Conservation (phyloP, 2,329 filamentous ascomycete species). For the Ceratocystis colombiana region DNA sequence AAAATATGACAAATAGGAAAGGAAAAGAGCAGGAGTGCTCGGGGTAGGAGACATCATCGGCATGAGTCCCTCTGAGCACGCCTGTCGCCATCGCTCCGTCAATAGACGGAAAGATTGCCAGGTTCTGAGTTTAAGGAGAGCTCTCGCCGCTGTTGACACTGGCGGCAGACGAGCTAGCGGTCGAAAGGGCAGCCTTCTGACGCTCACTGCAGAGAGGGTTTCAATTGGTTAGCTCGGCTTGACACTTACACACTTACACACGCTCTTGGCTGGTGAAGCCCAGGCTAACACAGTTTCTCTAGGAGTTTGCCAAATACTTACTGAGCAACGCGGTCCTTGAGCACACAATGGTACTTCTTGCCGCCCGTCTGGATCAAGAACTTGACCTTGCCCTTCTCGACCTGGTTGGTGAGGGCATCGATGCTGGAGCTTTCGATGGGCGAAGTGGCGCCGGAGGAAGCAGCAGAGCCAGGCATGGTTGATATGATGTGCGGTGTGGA, state of each 20-base stretch:
- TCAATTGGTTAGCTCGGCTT: slow-evolving; percentile 6
- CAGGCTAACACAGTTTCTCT: neutral
- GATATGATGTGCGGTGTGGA: neutral
- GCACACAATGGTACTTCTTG: slow-evolving; percentile 35
- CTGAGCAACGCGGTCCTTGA: slow-evolving; percentile 38
- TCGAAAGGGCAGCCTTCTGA: slow-evolving; percentile 34
- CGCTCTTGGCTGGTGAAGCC: neutral
- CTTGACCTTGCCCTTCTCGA: slow-evolving; percentile 37
- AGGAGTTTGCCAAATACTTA: slow-evolving; percentile 30
- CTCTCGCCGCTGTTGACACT: slow-evolving; percentile 22
- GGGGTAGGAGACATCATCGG: neutral
- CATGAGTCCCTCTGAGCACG: neutral
- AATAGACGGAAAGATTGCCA: neutral
- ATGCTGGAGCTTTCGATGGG: slow-evolving; percentile 18
- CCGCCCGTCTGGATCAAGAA: slow-evolving; percentile 40
- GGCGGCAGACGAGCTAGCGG: slow-evolving; percentile 33
- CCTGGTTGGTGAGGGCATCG: slow-evolving; percentile 29
- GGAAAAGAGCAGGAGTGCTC: neutral
- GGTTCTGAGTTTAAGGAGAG: neutral
- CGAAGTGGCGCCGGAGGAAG: slow-evolving; percentile 16
- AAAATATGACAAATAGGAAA: neutral
- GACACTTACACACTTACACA: neutral
- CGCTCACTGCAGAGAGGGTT: slow-evolving; percentile 33
- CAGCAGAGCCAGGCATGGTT: slow-evolving; percentile 26
- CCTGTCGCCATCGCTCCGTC: neutral